phyloP scores from a whole-genome alignment of 1,139 yeast species.

The Scheffersomyces illinoinensis region DNA sequence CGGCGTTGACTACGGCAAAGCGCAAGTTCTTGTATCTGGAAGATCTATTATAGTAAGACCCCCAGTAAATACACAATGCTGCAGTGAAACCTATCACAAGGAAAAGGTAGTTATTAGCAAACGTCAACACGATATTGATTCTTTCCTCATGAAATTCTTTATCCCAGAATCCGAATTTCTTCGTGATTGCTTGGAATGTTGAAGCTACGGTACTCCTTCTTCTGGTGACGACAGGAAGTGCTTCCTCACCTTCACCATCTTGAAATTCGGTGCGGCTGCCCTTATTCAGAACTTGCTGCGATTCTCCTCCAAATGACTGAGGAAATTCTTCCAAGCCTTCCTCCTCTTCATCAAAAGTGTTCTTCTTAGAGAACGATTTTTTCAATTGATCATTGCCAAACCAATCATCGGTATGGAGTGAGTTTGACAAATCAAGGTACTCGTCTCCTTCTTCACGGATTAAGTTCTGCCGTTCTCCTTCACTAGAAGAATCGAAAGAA shows the following conservation, averaged over 20 bases:
- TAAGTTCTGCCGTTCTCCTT: background rate
- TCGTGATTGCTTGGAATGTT: slow-evolving; percentile 16
- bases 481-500: background rate
- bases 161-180: slow-evolving; percentile 32
- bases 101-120: slow-evolving; percentile 23
- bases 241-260: background rate
- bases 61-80: slow-evolving; percentile 34
- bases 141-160: slow-evolving; percentile 24
- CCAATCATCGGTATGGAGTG: slow-evolving; percentile 4
- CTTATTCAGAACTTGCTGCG: background rate
- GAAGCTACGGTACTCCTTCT: slow-evolving; percentile 22
- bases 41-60: slow-evolving; percentile 25
- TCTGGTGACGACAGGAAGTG: slow-evolving; percentile 7
- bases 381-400: slow-evolving; percentile 13
- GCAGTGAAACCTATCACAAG: slow-evolving; percentile 24
- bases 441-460: background rate
- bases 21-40: slow-evolving; percentile 20
- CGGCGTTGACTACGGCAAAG: slow-evolving; percentile 30
- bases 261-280: background rate
- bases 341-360: background rate
- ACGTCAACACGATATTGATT: slow-evolving; percentile 17
- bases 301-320: slow-evolving; percentile 1
- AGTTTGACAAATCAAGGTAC: slow-evolving; percentile 3
- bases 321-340: slow-evolving; percentile 13
- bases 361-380: slow-evolving; percentile 2